Evolutionary conservation across 2,329 filamentous ascomycete genomes (phyloP).

Genomic region (Cladobotryum protrusum): DNA sequence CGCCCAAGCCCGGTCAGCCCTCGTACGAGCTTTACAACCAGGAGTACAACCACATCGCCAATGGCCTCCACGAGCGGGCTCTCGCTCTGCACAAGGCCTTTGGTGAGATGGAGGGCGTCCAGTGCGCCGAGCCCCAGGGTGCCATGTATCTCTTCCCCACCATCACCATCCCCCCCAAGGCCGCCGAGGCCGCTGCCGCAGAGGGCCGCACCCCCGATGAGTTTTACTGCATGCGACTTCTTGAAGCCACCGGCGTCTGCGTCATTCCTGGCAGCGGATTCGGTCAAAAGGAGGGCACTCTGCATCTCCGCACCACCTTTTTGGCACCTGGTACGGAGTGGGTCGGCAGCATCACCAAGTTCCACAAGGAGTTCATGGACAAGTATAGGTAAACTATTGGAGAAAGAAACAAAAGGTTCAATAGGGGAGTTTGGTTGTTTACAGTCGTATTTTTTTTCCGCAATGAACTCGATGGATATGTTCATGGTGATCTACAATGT

Average conservation of each 20-base stretch:
- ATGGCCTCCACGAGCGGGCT: slow-evolving; percentile 72
- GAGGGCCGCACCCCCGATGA: slow-evolving; percentile 77
- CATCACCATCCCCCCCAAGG: slow-evolving; percentile 72
- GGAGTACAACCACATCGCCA: slow-evolving; percentile 79
- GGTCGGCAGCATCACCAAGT: slow-evolving; percentile 79
- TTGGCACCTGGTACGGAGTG: slow-evolving; percentile 93
- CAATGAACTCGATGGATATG: neutral
- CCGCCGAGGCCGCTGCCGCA: slow-evolving; percentile 65
- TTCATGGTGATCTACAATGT: neutral
- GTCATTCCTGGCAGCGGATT: slow-evolving; percentile 91
- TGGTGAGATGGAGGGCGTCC: slow-evolving; percentile 88
- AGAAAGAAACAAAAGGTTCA: neutral
- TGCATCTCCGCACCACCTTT: slow-evolving; percentile 97
- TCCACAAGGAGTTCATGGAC: slow-evolving; percentile 86
- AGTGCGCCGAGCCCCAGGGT: slow-evolving; percentile 84
- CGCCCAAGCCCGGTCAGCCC: slow-evolving; percentile 74
- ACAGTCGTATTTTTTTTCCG: neutral
- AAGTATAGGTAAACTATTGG: slow-evolving; percentile 52
- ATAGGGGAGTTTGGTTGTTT: neutral
- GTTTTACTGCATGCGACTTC: slow-evolving; percentile 85
- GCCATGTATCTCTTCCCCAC: slow-evolving; percentile 99
- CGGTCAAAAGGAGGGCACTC: slow-evolving; percentile 82
- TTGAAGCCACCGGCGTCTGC: slow-evolving; percentile 92
- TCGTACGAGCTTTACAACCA: slow-evolving; percentile 76
- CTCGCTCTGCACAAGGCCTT: slow-evolving; percentile 86